A percentile compares a stretch with the other conserved stretches of the same genome.
These are phyloP conservation scores for Penicillium taxi DNA, from an alignment of 495 filamentous ascomycete species.

Conservation along the genomic window DNA sequence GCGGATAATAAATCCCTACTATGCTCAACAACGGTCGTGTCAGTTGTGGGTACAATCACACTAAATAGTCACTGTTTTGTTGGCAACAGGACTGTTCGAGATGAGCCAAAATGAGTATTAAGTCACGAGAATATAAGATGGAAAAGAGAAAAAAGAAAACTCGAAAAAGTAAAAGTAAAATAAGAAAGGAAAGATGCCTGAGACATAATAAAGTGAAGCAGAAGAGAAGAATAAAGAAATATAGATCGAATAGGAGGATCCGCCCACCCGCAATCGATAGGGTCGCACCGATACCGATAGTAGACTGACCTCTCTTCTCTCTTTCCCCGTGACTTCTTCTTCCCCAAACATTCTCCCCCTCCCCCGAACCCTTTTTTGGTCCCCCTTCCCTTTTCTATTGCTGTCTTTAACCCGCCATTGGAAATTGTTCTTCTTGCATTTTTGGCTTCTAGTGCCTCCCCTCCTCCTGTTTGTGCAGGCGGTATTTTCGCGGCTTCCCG, in stretches of 20 bases:
- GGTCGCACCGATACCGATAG: constrained; percentile 17
- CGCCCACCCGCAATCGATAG: constrained; percentile 7
- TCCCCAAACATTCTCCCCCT: constrained; percentile 13
- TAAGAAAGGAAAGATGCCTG: too few species aligned
- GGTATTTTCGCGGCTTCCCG: constrained; percentile 31
- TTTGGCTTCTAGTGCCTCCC: constrained; percentile 1
- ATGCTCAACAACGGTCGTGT: too few species aligned
- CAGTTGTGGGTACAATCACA: too few species aligned
- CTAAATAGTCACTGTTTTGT: too few species aligned
- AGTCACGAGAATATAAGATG: too few species aligned
- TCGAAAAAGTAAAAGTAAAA: too few species aligned
- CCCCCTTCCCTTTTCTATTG: constrained; percentile 1
- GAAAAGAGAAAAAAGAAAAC: too few species aligned
- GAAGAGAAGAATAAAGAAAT: too few species aligned
- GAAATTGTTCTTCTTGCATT: background rate
- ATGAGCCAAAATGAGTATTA: too few species aligned
- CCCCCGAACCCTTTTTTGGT: background rate
- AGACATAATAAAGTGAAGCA: too few species aligned
- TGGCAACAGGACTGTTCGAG: too few species aligned
- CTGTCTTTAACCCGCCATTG: constrained; percentile 5
- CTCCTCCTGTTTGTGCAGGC: constrained; percentile 30
- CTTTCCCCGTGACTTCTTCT: constrained; percentile 14
- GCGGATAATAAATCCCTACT: too few species aligned
- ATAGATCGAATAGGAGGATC: background rate
- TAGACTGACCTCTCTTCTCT: constrained; percentile 8